Percentiles rank a stretch among this genome's conserved stretches.
phyloP scores from a whole-genome alignment of 148 eudicot genomes.

The Rhododendron mucronatum region DNA sequence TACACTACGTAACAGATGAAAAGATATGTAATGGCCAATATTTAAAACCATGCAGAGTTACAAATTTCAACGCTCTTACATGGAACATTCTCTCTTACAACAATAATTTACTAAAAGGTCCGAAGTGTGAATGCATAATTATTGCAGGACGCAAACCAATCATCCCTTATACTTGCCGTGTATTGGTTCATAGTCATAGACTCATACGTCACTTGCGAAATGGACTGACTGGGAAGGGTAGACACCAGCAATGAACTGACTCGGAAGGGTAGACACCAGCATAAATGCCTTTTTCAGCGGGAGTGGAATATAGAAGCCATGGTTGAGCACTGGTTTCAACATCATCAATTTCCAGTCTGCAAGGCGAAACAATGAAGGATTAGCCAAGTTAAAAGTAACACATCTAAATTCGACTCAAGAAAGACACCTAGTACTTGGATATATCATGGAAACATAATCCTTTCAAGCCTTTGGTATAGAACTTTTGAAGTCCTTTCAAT shows the following conservation, averaged over 20 bases:
- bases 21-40: neutral
- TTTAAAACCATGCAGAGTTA: neutral
- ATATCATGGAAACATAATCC: neutral
- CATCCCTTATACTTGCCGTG: neutral
- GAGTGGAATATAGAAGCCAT: no score
- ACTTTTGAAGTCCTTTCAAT: neutral
- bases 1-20: neutral
- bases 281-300: neutral
- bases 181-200: neutral
- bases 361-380: neutral
- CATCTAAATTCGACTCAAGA: neutral
- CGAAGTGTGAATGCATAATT: neutral
- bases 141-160: slow-evolving; percentile 26
- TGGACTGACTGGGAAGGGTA: no score
- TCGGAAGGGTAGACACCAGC: neutral
- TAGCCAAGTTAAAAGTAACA: neutral
- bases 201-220: slow-evolving; percentile 17
- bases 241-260: no score
- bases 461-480: neutral
- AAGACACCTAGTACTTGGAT: neutral
- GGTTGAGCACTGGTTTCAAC: neutral
- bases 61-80: neutral
- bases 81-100: neutral
- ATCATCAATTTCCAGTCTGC: slow-evolving; percentile 9
- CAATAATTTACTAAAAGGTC: neutral